Evolutionary conservation across 2,329 filamentous ascomycete species (phyloP).

Genomic region (Chlorencoelia australis): DNA sequence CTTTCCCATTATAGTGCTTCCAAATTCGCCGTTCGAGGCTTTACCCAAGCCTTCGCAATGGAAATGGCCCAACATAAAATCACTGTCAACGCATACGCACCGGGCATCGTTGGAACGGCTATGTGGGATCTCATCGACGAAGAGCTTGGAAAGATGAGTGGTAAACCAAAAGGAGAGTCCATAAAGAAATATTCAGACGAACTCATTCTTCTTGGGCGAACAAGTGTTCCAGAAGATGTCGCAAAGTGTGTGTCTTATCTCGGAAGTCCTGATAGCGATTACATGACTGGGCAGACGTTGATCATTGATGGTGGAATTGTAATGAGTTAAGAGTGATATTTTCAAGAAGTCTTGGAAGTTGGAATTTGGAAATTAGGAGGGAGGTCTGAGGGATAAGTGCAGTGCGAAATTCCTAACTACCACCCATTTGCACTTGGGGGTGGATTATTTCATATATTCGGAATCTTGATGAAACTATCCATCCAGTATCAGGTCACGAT

Average conservation of each 20-base stretch:
- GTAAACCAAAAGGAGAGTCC: constrained; percentile 40
- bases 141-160: constrained; percentile 41
- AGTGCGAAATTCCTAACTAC: too few relatives aligned
- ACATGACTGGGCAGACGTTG: constrained; percentile 56
- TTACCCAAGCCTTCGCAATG: constrained; percentile 57
- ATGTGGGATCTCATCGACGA: constrained; percentile 64
- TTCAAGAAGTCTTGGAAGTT: too few relatives aligned
- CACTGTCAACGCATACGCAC: constrained; percentile 58
- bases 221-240: constrained; percentile 53
- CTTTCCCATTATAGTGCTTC: constrained; percentile 53
- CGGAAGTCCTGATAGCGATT: constrained; percentile 48
- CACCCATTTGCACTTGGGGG: too few relatives aligned
- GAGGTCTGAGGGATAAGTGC: not conserved
- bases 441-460: too few relatives aligned
- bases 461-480: too few relatives aligned
- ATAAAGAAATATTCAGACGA: constrained; percentile 45
- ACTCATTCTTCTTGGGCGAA: constrained; percentile 45
- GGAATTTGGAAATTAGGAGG: not conserved
- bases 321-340: constrained; percentile 15
- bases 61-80: constrained; percentile 56
- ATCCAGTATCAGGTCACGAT: too few relatives aligned
- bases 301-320: constrained; percentile 35
- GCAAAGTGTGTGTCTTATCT: constrained; percentile 52
- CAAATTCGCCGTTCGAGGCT: constrained; percentile 57
- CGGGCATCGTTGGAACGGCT: constrained; percentile 52